Conservation (phyloP, 495 filamentous ascomycete species). For the Penicillium arizonense region DNA sequence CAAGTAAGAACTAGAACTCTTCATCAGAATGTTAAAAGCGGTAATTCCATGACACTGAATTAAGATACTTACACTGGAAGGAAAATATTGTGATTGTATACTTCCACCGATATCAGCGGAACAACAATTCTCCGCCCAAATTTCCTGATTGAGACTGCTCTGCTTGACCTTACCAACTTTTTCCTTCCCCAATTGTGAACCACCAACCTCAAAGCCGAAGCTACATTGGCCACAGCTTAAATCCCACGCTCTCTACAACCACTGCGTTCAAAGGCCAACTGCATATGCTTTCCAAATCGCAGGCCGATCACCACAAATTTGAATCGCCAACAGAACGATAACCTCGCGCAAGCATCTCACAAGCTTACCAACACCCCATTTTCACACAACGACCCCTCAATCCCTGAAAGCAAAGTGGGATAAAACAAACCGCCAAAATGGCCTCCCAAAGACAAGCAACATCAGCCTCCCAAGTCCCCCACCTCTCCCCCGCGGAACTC, state of each 20-base stretch:
- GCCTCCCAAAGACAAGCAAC: slow-evolving; percentile 43
- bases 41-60: no score
- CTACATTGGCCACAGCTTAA: background rate
- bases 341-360: background rate
- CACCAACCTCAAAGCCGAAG: background rate
- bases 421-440: slow-evolving; percentile 21
- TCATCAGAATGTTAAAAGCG: no score
- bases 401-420: background rate
- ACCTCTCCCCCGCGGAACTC: slow-evolving; percentile 92
- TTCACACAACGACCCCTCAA: no score
- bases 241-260: background rate
- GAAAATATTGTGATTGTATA: no score
- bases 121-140: slow-evolving; percentile 34
- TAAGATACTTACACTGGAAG: no score
- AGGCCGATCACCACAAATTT: slow-evolving; percentile 8
- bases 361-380: no score
- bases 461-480: slow-evolving; percentile 48
- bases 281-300: background rate
- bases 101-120: slow-evolving; percentile 13
- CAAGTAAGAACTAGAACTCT: no score
- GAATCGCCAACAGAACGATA: background rate
- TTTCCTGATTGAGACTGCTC: slow-evolving; percentile 37
- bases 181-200: slow-evolving; percentile 14
- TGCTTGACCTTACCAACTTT: slow-evolving; percentile 2
- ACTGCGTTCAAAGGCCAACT: background rate